phyloP scores from a whole-genome alignment of 305 asterid species.

The Fraxinus albicans region DNA sequence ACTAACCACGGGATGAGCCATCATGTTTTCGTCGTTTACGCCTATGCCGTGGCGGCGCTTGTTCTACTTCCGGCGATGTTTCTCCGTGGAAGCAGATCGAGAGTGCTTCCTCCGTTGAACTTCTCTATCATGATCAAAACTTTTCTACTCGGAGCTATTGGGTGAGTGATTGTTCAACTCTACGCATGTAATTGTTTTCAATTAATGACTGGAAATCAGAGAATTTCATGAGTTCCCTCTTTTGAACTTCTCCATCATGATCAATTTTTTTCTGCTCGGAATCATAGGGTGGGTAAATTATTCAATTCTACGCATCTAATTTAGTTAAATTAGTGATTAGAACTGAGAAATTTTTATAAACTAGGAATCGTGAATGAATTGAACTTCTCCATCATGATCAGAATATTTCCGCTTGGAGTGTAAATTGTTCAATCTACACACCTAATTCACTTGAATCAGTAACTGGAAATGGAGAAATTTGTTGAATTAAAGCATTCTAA shows the following conservation, averaged over 20 bases:
- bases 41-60: slow-evolving; percentile 71
- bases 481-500: neutral
- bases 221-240: neutral
- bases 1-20: slow-evolving; percentile 67
- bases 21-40: slow-evolving; percentile 70
- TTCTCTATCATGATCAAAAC: slow-evolving; percentile 47
- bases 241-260: neutral
- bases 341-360: neutral
- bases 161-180: slow-evolving; percentile 39
- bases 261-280: neutral
- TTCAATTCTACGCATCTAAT: neutral
- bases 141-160: slow-evolving; percentile 61
- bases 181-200: neutral
- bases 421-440: neutral
- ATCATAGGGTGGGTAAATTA: neutral
- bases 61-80: slow-evolving; percentile 67
- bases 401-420: too few relatives aligned
- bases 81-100: slow-evolving; percentile 33
- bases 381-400: neutral
- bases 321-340: neutral
- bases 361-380: neutral
- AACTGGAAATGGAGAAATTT: neutral
- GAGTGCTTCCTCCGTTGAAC: slow-evolving; percentile 45
- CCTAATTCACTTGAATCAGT: neutral
- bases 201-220: neutral